These are phyloP conservation scores for Penicillium glabrum DNA, from an alignment of 2,329 filamentous ascomycete genomes.

Conservation along the genomic window DNA sequence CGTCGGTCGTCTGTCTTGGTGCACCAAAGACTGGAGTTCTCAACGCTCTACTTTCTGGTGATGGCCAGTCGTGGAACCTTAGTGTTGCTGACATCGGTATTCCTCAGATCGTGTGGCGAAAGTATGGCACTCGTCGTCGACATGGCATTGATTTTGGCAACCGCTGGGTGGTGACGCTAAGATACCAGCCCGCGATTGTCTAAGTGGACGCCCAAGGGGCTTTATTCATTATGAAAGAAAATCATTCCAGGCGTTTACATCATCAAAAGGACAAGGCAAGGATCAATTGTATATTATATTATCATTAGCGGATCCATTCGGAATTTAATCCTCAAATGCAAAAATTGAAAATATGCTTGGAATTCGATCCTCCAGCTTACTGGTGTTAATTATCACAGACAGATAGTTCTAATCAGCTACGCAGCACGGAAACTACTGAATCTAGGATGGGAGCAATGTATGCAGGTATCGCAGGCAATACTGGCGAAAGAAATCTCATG, in stretches of 20 bases:
- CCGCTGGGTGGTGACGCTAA: constrained; percentile 77
- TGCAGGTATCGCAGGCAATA: not conserved
- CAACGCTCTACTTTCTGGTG: constrained; percentile 67
- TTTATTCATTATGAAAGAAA: not conserved
- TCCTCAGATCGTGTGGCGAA: constrained; percentile 77
- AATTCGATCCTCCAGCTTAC: not conserved
- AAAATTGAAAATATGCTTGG: not conserved
- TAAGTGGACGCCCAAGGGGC: not conserved
- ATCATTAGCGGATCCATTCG: not conserved
- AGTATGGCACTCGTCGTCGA: constrained; percentile 75
- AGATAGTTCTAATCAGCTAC: not conserved
- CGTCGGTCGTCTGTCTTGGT: constrained; percentile 80
- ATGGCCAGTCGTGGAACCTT: constrained; percentile 66
- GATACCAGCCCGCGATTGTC: constrained; percentile 34
- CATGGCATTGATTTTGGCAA: constrained; percentile 86
- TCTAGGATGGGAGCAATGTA: not conserved
- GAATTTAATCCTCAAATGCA: not conserved
- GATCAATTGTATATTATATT: not conserved
- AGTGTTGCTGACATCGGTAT: constrained; percentile 87
- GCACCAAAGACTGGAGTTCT: constrained; percentile 83
- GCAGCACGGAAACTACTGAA: no score
- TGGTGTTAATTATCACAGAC: not conserved
- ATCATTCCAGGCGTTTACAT: not conserved
- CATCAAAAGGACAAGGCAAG: not conserved
- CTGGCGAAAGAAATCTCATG: not conserved